Evolutionary conservation across 257 asterid species (phyloP), one percentile per base, ranked within the genome.

Genomic region (Oldenlandia corymbosa): DNA sequence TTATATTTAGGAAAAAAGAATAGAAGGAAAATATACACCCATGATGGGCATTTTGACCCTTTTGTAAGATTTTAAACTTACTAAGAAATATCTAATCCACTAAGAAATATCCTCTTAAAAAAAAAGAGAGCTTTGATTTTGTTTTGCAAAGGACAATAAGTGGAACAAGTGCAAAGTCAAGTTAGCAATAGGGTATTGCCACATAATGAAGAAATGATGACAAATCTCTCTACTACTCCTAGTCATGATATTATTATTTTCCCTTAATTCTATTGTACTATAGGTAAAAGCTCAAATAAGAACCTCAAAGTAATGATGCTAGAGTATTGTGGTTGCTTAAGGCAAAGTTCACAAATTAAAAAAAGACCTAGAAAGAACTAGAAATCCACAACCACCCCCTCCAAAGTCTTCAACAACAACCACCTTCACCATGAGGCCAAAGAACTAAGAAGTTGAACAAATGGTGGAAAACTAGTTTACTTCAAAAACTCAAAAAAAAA

Each of bases 321-420:
- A n/a, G n/a, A n/a, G n/a, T n/a, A n/a, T n/a, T 27, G 28, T 16
- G 13, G 12, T 57, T n/a, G 49, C 59, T 36, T 32, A 24, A 32
- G 58, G 57, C 49, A 21, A 56, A 5, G 13, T 23, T 31, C 9
- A 18, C 18, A 21, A n/a, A 67, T 12, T 56, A 12, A 24, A 66
- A 46, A 11, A 54, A 10, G 58, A 56, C 57, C 30, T 34, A 58
- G 30, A 4, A 20, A 30, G 39, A 21, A 47, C 36, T 27, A 12
- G 34, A 66, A 28, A 13, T 54, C 39, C 16, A n/a, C 31, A 18
- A 41, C 31, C 14, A 5, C 27, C 51, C 23, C 54, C 68, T 31
- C 23, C 30, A 46, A 62, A 62, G 67, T 62, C 67, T 20, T 46
- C 71, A 67, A 57, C 71, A 9, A 67, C 48, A 36, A 2, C 66